These are phyloP conservation scores for Suhomyces kilbournensis DNA, from an alignment of 805 yeast species.

Conservation along the genomic window DNA sequence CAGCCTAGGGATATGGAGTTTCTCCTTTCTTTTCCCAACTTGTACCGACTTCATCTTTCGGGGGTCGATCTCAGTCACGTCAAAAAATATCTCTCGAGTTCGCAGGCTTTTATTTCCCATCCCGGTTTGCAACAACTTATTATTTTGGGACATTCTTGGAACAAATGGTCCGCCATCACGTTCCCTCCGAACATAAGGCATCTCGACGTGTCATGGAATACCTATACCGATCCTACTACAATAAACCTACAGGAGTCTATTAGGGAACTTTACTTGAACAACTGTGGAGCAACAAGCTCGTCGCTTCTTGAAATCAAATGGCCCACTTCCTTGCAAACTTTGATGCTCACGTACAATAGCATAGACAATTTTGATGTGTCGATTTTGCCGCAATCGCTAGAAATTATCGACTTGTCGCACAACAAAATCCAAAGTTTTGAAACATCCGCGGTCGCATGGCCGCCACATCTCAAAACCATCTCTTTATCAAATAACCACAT, in stretches of 20 bases:
- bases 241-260: constrained; percentile 21
- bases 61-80: constrained; percentile 16
- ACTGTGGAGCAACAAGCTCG: constrained; percentile 18
- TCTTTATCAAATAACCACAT: constrained; percentile 21
- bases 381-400: constrained; percentile 26
- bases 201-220: constrained; percentile 38
- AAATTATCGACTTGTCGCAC: constrained; percentile 28
- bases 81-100: constrained; percentile 2
- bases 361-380: constrained; percentile 20
- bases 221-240: constrained; percentile 20
- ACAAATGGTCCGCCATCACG: constrained; percentile 24
- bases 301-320: constrained; percentile 10
- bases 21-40: constrained; percentile 22
- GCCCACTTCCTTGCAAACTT: constrained; percentile 22
- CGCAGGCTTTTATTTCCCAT: constrained; percentile 8
- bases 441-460: constrained; percentile 18
- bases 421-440: constrained; percentile 14
- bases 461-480: constrained; percentile 22
- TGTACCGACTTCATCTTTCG: constrained; percentile 29
- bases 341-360: constrained; percentile 34
- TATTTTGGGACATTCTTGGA: constrained; percentile 31
- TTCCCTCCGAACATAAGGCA: constrained; percentile 27
- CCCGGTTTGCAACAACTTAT: constrained; percentile 23
- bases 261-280: constrained; percentile 30
- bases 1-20: constrained; percentile 17